Base-by-base conservation (phyloP, 1,284 basidiomycete genomes). In the Ustilago bromivora region DNA sequence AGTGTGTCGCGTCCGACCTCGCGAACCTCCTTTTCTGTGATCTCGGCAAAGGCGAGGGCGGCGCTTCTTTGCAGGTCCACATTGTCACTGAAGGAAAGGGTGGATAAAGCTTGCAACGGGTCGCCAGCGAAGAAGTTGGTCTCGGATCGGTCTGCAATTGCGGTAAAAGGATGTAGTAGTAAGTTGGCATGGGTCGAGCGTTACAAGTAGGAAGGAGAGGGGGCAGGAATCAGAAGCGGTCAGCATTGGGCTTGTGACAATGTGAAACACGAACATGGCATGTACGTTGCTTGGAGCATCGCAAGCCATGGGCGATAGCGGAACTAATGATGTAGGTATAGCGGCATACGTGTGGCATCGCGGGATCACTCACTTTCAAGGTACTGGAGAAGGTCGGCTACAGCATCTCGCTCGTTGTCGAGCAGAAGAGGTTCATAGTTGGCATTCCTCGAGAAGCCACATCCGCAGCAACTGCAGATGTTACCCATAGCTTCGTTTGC, bases 11-110 rank as follows among this genome's bases (percentile, higher is more conserved):
- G 90, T 15, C 94, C 95, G 19, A 99, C 97, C 68, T 95, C 94
- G 58, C 96, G 91, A 60, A 99, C 96, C 88, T 99, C 97, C 89
- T 99, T 99, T 89, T 99, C 97, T 19, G 97, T 99, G 80, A 99
- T 99, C 88, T 99, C 97, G 57, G 97, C 97, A 86, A 99, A 99
- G 1, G 97, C 97, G 55, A 99, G 90, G 4, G 97, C 97, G 2
- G 97, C 97, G 79, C 95, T 97, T 57, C 97, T 92, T 89, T 99
- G 97, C 41, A 99, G 90, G 88, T 99, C 97, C 83, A 99, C 97
- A 88, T 99, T 99, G 89, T 99, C 97, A 38, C 94, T 96, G 89
- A 98, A 99, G 15, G 95, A 98, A 76, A 99, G 92, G 69, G 95
- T 99, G 13, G 96, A 98, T 71, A 99, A 89, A 52, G 97, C 95